Evolutionary conservation across 768 basidiomycete genomes (phyloP).

Genomic region (Phylloporus rhodoxanthus): DNA sequence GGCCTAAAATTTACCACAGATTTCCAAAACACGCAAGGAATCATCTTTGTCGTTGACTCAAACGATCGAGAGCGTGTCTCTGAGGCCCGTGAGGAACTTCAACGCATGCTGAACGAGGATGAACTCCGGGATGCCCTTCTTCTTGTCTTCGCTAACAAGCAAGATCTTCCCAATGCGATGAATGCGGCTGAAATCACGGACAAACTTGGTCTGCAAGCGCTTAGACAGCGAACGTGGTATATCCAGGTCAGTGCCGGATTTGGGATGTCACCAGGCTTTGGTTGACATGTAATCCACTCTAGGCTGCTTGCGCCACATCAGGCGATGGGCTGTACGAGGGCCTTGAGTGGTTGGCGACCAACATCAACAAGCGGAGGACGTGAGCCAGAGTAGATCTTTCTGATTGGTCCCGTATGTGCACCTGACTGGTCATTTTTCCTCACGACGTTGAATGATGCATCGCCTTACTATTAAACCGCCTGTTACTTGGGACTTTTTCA

Average conservation of each 20-base stretch:
- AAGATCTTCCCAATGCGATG: slow-evolving; percentile 99
- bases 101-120: slow-evolving; percentile 99
- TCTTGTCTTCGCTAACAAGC: slow-evolving; percentile 99
- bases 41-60: slow-evolving; percentile 99
- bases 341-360: slow-evolving; percentile 91
- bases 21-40: slow-evolving; percentile 99
- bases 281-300: slow-evolving; percentile 15
- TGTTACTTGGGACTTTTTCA: slow-evolving; percentile 26
- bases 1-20: slow-evolving; percentile 45
- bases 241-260: slow-evolving; percentile 63
- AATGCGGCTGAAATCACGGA: slow-evolving; percentile 99
- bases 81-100: slow-evolving; percentile 97
- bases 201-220: slow-evolving; percentile 96
- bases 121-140: slow-evolving; percentile 98
- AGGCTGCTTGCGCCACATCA: slow-evolving; percentile 98
- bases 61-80: slow-evolving; percentile 99
- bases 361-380: slow-evolving; percentile 75
- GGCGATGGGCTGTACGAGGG: slow-evolving; percentile 99
- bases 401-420: slow-evolving; percentile 40
- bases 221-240: slow-evolving; percentile 97
- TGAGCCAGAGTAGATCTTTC: slow-evolving; percentile 38
- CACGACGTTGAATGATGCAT: slow-evolving; percentile 52
- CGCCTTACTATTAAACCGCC: slow-evolving; percentile 35
- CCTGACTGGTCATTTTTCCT: slow-evolving; percentile 55
- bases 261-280: not conserved